Evolutionary conservation across 352 stramenopile species (phyloP).

Genomic region (Pythium monospermum): DNA sequence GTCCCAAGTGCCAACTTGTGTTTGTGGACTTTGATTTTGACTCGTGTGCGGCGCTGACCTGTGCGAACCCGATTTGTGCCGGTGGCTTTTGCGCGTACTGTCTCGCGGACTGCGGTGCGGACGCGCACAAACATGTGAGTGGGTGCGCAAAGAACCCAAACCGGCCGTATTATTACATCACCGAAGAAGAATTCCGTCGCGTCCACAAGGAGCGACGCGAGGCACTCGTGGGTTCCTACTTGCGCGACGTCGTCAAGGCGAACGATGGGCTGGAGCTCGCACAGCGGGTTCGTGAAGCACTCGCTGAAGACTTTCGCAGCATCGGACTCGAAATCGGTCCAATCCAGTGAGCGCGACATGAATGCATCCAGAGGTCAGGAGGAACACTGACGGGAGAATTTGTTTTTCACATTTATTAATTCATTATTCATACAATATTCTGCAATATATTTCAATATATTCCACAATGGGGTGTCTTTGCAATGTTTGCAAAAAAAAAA

Average conservation of each 20-base stretch:
- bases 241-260: neutral
- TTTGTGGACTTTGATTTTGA: conserved; percentile 29
- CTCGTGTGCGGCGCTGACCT: conserved; percentile 25
- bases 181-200: conserved; percentile 13
- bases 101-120: conserved; percentile 14
- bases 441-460: too few species aligned
- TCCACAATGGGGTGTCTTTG: too few species aligned
- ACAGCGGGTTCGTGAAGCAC: conserved; percentile 6
- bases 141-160: conserved; percentile 20
- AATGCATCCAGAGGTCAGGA: too few species aligned
- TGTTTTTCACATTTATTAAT: too few species aligned
- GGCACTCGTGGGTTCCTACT: conserved; percentile 4
- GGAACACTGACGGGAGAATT: neutral
- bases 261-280: conserved; percentile 10
- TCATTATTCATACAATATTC: too few species aligned
- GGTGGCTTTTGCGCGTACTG: conserved; percentile 24
- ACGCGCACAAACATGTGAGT: conserved; percentile 21
- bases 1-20: conserved; percentile 19
- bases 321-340: too few species aligned
- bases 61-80: conserved; percentile 16
- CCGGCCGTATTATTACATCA: conserved; percentile 23
- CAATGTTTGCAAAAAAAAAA: too few species aligned
- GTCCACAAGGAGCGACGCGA: conserved; percentile 21
- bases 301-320: conserved; percentile 10
- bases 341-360: too few species aligned